Conservation (phyloP, 108 stramenopile species). For the Thalassiosira profunda region DNA sequence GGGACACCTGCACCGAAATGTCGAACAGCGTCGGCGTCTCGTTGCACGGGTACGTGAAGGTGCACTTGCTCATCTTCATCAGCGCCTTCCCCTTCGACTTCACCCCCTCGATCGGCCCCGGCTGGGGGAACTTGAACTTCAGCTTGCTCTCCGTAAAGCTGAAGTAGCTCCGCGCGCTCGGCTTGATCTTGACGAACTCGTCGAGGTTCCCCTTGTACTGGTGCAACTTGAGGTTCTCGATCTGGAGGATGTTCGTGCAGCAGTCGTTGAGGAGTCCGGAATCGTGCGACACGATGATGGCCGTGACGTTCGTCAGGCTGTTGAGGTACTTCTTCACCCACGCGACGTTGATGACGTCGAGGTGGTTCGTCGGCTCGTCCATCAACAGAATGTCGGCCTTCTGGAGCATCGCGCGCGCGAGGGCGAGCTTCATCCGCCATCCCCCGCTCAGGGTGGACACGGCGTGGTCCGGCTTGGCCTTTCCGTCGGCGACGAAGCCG, state of each 20-base stretch:
- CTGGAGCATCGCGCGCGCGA: conserved; percentile 99
- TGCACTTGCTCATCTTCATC: conserved; percentile 98
- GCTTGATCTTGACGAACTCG: conserved; percentile 97
- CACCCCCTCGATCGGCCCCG: conserved; percentile 97
- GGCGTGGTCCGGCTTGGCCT: conserved; percentile 97
- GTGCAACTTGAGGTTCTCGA: conserved; percentile 98
- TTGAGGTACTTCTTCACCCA: conserved; percentile 99
- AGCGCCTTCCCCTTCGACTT: conserved; percentile 99
- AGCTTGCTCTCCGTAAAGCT: conserved; percentile 92
- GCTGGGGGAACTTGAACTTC: conserved; percentile 98
- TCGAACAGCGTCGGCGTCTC: conserved; percentile 94
- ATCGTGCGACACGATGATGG: conserved; percentile 99
- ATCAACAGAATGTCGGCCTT: conserved; percentile 98
- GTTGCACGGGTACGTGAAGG: conserved; percentile 98
- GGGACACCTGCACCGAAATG: conserved; percentile 97
- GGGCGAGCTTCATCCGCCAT: conserved; percentile 99
- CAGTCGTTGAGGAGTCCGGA: conserved; percentile 99
- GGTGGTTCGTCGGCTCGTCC: conserved; percentile 99
- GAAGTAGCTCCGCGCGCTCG: conserved; percentile 98
- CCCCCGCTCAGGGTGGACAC: conserved; percentile 98
- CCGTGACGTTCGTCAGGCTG: conserved; percentile 95
- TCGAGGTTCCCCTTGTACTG: conserved; percentile 98
- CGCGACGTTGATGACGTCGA: conserved; percentile 99
- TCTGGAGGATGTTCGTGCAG: conserved; percentile 98
- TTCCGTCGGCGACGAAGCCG: conserved; percentile 96